phyloP scores from a whole-genome alignment of 2,329 filamentous ascomycete species.

The Ambrosiella beaveri region DNA sequence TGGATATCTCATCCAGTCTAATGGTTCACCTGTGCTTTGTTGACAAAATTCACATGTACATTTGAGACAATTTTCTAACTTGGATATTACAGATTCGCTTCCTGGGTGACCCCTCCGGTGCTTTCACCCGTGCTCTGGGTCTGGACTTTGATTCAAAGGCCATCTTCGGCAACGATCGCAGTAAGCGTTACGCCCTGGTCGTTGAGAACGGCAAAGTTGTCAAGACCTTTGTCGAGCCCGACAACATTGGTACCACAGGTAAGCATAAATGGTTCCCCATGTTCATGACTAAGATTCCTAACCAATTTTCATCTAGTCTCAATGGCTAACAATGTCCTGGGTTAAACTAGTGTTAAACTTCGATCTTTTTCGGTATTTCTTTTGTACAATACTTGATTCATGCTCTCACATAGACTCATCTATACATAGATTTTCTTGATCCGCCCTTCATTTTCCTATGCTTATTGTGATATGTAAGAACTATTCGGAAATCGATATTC shows the following conservation, averaged over 20 bases:
- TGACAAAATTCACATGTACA: not conserved
- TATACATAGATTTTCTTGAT: too few species aligned
- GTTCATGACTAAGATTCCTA: not conserved
- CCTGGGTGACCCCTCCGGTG: conserved; percentile 61
- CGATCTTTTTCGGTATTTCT: not conserved
- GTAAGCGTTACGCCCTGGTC: conserved; percentile 76
- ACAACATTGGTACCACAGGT: conserved; percentile 72
- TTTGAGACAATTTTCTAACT: not conserved
- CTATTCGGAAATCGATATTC: too few species aligned
- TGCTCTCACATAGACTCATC: not conserved
- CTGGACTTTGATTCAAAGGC: conserved; percentile 62
- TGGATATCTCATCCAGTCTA: too few species aligned
- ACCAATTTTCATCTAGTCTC: conserved; percentile 23
- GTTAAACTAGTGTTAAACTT: conserved; percentile 14
- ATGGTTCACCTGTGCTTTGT: not conserved
- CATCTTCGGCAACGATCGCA: conserved; percentile 66
- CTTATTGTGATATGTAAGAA: too few species aligned
- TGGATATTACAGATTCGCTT: conserved; percentile 57
- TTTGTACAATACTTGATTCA: not conserved
- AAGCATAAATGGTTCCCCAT: conserved; percentile 19
- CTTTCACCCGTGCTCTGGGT: conserved; percentile 71
- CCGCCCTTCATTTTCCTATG: too few species aligned
- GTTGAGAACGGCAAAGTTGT: conserved; percentile 74
- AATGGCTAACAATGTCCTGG: conserved; percentile 33
- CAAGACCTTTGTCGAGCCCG: conserved; percentile 66